phyloP scores from a whole-genome alignment of 2,329 filamentous ascomycete genomes.

The Exutisphaerella laricina region DNA sequence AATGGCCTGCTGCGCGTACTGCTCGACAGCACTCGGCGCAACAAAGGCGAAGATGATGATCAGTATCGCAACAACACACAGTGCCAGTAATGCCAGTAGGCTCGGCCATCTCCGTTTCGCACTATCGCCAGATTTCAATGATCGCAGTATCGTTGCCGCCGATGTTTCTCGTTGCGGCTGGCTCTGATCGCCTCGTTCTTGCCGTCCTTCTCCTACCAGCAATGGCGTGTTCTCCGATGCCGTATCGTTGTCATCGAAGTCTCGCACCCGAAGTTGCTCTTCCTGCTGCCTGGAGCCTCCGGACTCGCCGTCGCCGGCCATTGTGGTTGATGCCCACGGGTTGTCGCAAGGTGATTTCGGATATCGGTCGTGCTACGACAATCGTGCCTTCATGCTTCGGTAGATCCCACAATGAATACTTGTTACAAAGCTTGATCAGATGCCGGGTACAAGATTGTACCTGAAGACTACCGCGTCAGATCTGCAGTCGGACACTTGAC shows the following conservation, averaged over 20 bases:
- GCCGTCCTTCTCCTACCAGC: constrained; percentile 7
- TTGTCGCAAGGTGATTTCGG: too few species aligned
- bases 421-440: too few species aligned
- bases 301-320: constrained; percentile 10
- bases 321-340: constrained; percentile 4
- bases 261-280: constrained; percentile 5
- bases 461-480: too few species aligned
- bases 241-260: constrained; percentile 8
- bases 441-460: too few species aligned
- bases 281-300: constrained; percentile 8
- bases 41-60: constrained; percentile 79
- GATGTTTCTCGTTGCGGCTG: constrained; percentile 24
- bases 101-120: constrained; percentile 64
- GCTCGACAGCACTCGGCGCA: constrained; percentile 70
- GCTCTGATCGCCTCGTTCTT: constrained; percentile 16
- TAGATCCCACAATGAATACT: too few species aligned
- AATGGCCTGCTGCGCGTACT: constrained; percentile 78
- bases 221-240: constrained; percentile 16
- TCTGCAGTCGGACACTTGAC: too few species aligned
- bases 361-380: constrained; percentile 9
- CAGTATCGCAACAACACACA: constrained; percentile 58
- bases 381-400: background rate
- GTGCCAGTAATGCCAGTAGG: constrained; percentile 62
- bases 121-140: constrained; percentile 28
- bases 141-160: constrained; percentile 16